Base-by-base conservation (phyloP, 1,284 basidiomycete species). In the Spongiforma sp. region DNA sequence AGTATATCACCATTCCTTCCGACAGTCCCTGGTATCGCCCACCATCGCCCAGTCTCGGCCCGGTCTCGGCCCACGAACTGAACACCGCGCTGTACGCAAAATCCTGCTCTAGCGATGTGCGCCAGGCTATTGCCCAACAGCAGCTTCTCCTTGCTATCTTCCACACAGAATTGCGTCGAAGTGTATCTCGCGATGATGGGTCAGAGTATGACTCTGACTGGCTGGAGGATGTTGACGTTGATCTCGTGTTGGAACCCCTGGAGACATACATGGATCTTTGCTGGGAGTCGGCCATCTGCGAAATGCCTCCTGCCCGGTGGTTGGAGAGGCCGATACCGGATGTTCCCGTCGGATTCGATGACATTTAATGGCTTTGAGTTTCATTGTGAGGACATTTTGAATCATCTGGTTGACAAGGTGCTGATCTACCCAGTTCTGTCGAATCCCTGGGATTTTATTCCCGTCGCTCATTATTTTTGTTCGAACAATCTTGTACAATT, bases 21-120 rank as follows among this genome's bases (percentile, higher is more conserved):
- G 76, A 70, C 56, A 77, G 70, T 21, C 77, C 72, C 10, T 78
- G 77, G 74, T 77, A 74, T 59, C 77, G 66, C 39, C 64, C 17
- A 52, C 68, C 69, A 59, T 63, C 71, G 30, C 57, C 60, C 19
- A 68, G 65, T 57, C 70, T 68, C 14, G 61, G 61, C 54, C 71
- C 75, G 2, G n/a, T 68, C 30, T 62, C 73, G 0, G 70, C 66
- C 32, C 61, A 65, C 32, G 71, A 73, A 54, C 33, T 71, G 33
- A 62, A 26, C 34, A 67, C 66, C 28, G 65, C 67, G 5, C 57
- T 59, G 52, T 75, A 67, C 24, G 67, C 67, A 46, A 57, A 55
- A 15, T 78, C 77, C 11, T 76, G 74, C 50, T 76, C 77, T 14
- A 68, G 54, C 33, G 75, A 77, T 34, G 70, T 76, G 12, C 75